Conservation (phyloP, 768 basidiomycete genomes). For the Amylocystis lapponica region DNA sequence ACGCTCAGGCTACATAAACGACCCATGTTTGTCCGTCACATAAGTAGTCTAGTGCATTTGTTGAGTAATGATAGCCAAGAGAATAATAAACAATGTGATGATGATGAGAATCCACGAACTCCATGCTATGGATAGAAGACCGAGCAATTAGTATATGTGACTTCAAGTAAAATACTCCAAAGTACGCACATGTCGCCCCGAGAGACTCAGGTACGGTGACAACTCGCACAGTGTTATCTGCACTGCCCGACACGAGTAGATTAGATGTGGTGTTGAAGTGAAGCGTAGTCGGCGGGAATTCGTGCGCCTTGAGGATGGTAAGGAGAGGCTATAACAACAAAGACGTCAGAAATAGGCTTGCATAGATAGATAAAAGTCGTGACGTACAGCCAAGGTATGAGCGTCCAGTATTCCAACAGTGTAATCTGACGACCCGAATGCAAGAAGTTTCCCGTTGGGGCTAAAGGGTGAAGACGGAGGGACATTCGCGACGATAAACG, state of each 20-base stretch:
- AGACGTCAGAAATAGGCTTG: too few species aligned
- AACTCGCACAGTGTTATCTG: conserved; percentile 82
- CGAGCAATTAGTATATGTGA: too few species aligned
- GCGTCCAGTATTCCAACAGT: conserved; percentile 83
- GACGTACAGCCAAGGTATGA: conserved; percentile 64
- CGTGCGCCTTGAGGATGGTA: conserved; percentile 89
- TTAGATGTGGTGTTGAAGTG: conserved; percentile 80
- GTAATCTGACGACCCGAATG: conserved; percentile 83
- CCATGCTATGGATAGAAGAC: conserved; percentile 19
- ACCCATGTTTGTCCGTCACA: background rate
- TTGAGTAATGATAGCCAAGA: conserved; percentile 26
- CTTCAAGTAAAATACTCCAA: too few species aligned
- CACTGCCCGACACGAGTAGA: conserved; percentile 84
- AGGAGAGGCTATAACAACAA: conserved; percentile 58
- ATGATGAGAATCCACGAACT: conserved; percentile 23
- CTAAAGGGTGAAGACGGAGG: conserved; percentile 32
- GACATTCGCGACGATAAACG: background rate
- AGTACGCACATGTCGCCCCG: conserved; percentile 46
- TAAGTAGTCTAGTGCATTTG: conserved; percentile 13
- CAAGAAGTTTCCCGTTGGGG: conserved; percentile 73
- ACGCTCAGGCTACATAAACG: too few species aligned
- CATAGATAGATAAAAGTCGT: background rate
- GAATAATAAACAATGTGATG: conserved; percentile 21
- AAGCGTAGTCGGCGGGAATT: conserved; percentile 87
- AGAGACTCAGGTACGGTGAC: conserved; percentile 62